Evolutionary conservation across 2,329 filamentous ascomycete genomes (phyloP).

Genomic region (Furcasterigmium sp.): DNA sequence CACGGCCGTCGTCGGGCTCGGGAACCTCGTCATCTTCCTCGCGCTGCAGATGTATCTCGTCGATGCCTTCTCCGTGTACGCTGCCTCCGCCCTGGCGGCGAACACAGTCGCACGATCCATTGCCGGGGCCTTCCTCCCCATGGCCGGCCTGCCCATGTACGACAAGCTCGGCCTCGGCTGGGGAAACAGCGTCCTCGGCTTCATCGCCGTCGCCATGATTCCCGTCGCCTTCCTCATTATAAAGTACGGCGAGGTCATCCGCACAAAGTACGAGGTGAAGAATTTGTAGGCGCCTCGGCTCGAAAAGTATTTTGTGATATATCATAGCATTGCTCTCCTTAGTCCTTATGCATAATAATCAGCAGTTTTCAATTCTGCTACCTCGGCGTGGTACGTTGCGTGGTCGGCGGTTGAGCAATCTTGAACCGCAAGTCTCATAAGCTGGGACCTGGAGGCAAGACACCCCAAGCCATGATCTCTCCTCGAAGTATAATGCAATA

Average conservation of each 20-base stretch:
- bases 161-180: conserved; percentile 42
- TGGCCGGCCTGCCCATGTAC: conserved; percentile 48
- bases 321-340: too few species aligned
- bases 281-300: too few species aligned
- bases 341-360: too few species aligned
- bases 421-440: too few species aligned
- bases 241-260: conserved; percentile 33
- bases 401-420: too few species aligned
- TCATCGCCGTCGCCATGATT: conserved; percentile 39
- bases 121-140: conserved; percentile 59
- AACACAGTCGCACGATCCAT: conserved; percentile 40
- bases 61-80: conserved; percentile 19
- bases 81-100: conserved; percentile 21
- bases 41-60: conserved; percentile 17
- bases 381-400: too few species aligned
- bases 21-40: conserved; percentile 29
- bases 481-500: too few species aligned
- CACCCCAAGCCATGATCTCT: too few species aligned
- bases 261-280: conserved; percentile 1
- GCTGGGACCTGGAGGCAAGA: too few species aligned
- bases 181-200: conserved; percentile 40
- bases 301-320: too few species aligned
- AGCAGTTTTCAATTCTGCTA: too few species aligned
- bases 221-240: conserved; percentile 39
- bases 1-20: conserved; percentile 43